Evolutionary conservation across 805 yeast species (phyloP), one percentile per base, ranked within the genome.

Genomic region (Metschnikowia similis): DNA sequence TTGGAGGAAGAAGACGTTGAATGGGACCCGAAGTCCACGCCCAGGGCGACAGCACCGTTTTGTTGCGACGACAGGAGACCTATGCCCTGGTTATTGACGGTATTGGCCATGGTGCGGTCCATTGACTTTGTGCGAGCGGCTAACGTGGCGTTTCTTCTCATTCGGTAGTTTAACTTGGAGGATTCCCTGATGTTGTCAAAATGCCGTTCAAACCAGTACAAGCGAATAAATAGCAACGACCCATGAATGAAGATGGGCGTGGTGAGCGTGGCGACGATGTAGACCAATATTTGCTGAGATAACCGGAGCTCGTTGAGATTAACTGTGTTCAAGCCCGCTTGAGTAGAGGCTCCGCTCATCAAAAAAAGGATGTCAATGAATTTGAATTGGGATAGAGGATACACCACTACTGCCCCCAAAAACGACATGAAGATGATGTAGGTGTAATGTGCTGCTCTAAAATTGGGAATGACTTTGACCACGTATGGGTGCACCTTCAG

Each of bases 171-270:
- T 51, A 81, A 64, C 61, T 86, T 87, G n/a, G 97, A 88, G 47
- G 78, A 77, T 51, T 76, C 81, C 53, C 85, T 85, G 64, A 94
- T 91, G 56, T 85, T 82, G 63, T 89, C 92, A 66, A 94, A 89
- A 58, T 85, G 79, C 56, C 89, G 80, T 64, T 90, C 96, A 67
- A 88, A 94, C 89, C 96, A 87, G 64, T 87, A 88, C 41, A 94
- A 71, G 45, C 99, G 77, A 8, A 91, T 71, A 54, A 89, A 81
- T 8, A 89, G 83, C 34, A 94, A 71, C 1, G 80, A 77, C 0
- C 96, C 82, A 64, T 94, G 96, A 48, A 95, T 88, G 62, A 85
- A 85, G 17, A 94, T 87, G 1, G 98, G 98, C 0, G 96, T 90
- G 4, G 95, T 80, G 17, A 89, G 57, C 54, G 82, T 73, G 29